Base-by-base conservation (phyloP, 139 green algal species). In the Chlamydomonas applanata region DNA sequence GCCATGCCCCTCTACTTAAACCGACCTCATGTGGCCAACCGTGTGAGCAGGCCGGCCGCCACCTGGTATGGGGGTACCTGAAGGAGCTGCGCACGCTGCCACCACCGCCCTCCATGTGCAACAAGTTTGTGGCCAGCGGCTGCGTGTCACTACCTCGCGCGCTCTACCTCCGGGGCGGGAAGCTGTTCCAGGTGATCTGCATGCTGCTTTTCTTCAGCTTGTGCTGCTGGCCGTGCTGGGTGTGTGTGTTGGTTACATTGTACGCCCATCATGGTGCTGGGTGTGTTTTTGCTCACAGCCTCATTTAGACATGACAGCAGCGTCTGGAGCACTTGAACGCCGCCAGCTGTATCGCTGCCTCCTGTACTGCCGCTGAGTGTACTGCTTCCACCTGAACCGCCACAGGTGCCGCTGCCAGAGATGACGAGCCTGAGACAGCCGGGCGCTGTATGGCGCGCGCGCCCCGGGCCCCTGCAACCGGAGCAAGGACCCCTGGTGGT, bases 31-130 rank as follows among this genome's bases (percentile, higher is more conserved):
- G 56, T 63, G 16, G 27, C 59, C 16, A 32, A 20, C 27, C 66
- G 59, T 73, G 20, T 29, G 45, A 29, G 70, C 5, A 56, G 33
- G 76, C 91, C 74, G 89, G 90, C n/a, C 86, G 91, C 20, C 77
- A 86, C 74, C 49, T 96, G 53, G 45, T 97, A 64, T 94, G 85
- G 84, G 92, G 86, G 9, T 97, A 88, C 87, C 72, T 97, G 54
- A 91, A 95, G 77, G 92, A 97, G 81, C 75, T 89, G 40, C 73
- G 79, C 1, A 63, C 7, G 0, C 71, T 83, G 29, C 72, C 83
- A 1, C 69, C 74, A 0, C 74, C 83, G 0, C 83, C 83, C 22
- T 22, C 20, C 22, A 29, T 77, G 61, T 85, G 76, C 45, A 71
- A 69, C 59, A 78, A 84, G 65, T 63, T 30, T 24, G 44, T 46